Percentiles rank a stretch among this genome's conserved stretches.
These are phyloP conservation scores for Penicillium sp. DNA, from an alignment of 2,329 filamentous ascomycete species.

Conservation along the genomic window DNA sequence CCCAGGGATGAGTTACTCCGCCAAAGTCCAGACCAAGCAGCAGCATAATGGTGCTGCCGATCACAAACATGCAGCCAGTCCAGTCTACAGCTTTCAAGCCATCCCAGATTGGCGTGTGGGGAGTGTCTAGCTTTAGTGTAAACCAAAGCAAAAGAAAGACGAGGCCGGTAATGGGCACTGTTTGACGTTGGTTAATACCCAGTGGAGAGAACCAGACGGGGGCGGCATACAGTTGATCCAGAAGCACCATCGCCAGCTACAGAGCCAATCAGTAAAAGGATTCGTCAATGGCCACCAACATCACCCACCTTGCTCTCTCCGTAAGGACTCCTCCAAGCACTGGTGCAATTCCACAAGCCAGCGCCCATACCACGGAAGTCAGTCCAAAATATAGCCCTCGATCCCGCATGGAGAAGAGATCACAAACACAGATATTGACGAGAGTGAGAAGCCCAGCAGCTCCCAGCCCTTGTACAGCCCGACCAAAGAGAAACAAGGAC, in stretches of 20 bases:
- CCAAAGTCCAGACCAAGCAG: constrained; percentile 79
- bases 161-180: constrained; percentile 54
- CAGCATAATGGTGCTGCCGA: constrained; percentile 77
- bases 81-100: constrained; percentile 60
- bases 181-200: neutral
- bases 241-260: constrained; percentile 54
- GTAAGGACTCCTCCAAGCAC: constrained; percentile 34
- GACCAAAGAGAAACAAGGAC: constrained; percentile 49
- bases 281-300: neutral
- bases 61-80: constrained; percentile 57
- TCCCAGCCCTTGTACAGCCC: constrained; percentile 51
- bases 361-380: constrained; percentile 47
- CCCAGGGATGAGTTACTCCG: constrained; percentile 69
- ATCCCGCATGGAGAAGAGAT: constrained; percentile 49
- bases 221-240: constrained; percentile 51
- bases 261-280: constrained; percentile 29
- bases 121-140: constrained; percentile 57
- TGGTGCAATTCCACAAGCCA: constrained; percentile 42
- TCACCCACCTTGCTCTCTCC: constrained; percentile 31
- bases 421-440: constrained; percentile 50
- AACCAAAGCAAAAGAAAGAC: constrained; percentile 56
- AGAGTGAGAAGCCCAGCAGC: constrained; percentile 50
- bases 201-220: neutral
- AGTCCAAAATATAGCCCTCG: constrained; percentile 49
- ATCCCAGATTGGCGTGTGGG: constrained; percentile 53